Evolutionary conservation across 768 basidiomycete genomes (phyloP).

Genomic region (Boletus reticuloceps): DNA sequence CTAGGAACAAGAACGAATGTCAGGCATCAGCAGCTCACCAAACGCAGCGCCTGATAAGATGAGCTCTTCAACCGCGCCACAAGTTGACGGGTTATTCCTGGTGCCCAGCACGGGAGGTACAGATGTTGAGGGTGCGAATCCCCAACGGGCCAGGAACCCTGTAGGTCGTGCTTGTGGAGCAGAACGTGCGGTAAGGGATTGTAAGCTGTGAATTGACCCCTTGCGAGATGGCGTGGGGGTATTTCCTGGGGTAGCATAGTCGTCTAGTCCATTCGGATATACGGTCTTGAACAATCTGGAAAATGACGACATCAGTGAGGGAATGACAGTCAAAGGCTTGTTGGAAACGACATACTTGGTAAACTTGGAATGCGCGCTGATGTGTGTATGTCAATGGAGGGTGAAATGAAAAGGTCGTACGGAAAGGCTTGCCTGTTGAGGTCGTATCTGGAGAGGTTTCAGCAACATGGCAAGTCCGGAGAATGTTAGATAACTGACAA

Average conservation of each 20-base stretch:
- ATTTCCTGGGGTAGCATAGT: conserved; percentile 37
- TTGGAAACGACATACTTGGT: conserved; percentile 44
- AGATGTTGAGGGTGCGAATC: conserved; percentile 12
- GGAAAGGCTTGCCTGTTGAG: conserved; percentile 50
- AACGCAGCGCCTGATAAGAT: conserved; percentile 77
- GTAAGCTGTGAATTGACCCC: conserved; percentile 25
- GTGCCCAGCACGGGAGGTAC: conserved; percentile 16
- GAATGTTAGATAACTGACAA: conserved; percentile 43
- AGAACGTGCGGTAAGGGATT: conserved; percentile 17
- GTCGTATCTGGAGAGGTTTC: conserved; percentile 34
- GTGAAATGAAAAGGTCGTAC: not conserved
- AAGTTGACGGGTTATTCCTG: conserved; percentile 26
- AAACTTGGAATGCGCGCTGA: conserved; percentile 69
- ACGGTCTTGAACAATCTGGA: conserved; percentile 63
- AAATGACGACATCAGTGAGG: not conserved
- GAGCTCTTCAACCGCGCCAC: conserved; percentile 67
- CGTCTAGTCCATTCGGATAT: conserved; percentile 59
- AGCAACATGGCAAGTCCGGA: not conserved
- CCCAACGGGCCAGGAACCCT: conserved; percentile 41
- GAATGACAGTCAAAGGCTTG: not conserved
- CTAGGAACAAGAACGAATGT: not conserved
- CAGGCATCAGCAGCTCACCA: conserved; percentile 41
- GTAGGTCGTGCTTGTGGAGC: conserved; percentile 17
- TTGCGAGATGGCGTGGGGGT: conserved; percentile 36
- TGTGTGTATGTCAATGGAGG: conserved; percentile 3